phyloP scores from a whole-genome alignment of 495 filamentous ascomycete genomes.

The Daldinia grandis region DNA sequence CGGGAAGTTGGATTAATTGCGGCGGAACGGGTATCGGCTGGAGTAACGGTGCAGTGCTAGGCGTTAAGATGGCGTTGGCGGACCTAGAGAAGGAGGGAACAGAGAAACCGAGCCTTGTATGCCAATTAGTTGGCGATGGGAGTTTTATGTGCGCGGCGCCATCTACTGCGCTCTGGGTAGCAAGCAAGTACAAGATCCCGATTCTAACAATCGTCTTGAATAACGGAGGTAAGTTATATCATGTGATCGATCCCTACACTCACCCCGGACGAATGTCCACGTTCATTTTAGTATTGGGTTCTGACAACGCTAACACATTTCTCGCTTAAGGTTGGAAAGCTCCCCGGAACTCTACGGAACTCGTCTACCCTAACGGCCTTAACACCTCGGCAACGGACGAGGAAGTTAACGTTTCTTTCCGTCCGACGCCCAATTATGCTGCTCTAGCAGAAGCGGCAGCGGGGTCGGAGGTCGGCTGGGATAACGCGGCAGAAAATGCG shows the following conservation, averaged over 20 bases:
- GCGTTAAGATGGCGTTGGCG: constrained; percentile 45
- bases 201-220: constrained; percentile 51
- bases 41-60: constrained; percentile 49
- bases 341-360: constrained; percentile 42
- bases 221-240: constrained; percentile 45
- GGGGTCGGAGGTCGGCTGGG: constrained; percentile 27
- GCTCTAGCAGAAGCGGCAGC: constrained; percentile 39
- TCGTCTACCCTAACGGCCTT: constrained; percentile 46
- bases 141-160: constrained; percentile 47
- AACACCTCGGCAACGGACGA: constrained; percentile 32
- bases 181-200: constrained; percentile 46
- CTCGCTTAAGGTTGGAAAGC: constrained; percentile 45
- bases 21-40: constrained; percentile 52
- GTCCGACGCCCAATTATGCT: constrained; percentile 36
- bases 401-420: constrained; percentile 42
- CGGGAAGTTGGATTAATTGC: constrained; percentile 50
- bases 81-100: constrained; percentile 15
- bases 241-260: too few species aligned
- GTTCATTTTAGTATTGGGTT: not conserved
- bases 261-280: not conserved
- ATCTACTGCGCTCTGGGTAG: constrained; percentile 49
- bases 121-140: constrained; percentile 49
- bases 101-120: constrained; percentile 29
- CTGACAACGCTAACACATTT: not conserved
- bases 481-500: constrained; percentile 3